phyloP scores from a whole-genome alignment of 2,329 filamentous ascomycete genomes.

The Sporothrix phasma region DNA sequence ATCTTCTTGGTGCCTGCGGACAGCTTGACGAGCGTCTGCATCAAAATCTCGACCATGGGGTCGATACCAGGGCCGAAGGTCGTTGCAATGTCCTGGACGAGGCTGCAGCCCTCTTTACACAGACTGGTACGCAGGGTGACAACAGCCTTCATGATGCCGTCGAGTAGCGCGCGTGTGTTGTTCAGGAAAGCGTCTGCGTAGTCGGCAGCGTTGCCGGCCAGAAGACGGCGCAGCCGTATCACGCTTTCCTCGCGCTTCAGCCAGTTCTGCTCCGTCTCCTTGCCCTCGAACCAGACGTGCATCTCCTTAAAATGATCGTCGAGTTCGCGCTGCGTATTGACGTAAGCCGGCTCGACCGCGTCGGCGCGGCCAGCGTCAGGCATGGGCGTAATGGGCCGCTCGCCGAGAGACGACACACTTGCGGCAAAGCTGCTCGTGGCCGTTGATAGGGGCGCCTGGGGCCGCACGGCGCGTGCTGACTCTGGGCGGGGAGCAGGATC shows the following conservation, averaged over 20 bases:
- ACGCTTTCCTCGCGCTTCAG: conserved; percentile 72
- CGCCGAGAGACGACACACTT: conserved; percentile 42
- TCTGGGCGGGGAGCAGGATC: conserved; percentile 25
- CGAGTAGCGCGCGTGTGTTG: conserved; percentile 63
- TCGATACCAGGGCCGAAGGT: conserved; percentile 71
- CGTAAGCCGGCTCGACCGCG: conserved; percentile 66
- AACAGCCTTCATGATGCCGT: conserved; percentile 79
- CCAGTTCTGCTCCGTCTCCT: conserved; percentile 88
- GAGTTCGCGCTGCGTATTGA: conserved; percentile 77
- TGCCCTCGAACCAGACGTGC: conserved; percentile 72
- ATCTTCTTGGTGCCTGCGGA: conserved; percentile 90
- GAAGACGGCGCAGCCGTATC: conserved; percentile 63
- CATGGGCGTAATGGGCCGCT: conserved; percentile 50
- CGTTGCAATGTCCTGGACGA: conserved; percentile 76
- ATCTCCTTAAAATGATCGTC: conserved; percentile 80
- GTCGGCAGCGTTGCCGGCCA: conserved; percentile 74
- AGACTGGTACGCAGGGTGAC: conserved; percentile 81
- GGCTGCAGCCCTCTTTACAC: conserved; percentile 72
- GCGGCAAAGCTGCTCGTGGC: conserved; percentile 34
- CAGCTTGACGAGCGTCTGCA: conserved; percentile 84
- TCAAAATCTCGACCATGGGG: conserved; percentile 77
- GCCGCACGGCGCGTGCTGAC: conserved; percentile 21
- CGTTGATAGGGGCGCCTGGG: conserved; percentile 6
- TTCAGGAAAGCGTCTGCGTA: conserved; percentile 61
- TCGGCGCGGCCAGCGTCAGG: conserved; percentile 54